Evolutionary conservation across 2,329 filamentous ascomycete species (phyloP), one percentile per base, ranked within the genome.

Genomic region (Zarea fungicola): DNA sequence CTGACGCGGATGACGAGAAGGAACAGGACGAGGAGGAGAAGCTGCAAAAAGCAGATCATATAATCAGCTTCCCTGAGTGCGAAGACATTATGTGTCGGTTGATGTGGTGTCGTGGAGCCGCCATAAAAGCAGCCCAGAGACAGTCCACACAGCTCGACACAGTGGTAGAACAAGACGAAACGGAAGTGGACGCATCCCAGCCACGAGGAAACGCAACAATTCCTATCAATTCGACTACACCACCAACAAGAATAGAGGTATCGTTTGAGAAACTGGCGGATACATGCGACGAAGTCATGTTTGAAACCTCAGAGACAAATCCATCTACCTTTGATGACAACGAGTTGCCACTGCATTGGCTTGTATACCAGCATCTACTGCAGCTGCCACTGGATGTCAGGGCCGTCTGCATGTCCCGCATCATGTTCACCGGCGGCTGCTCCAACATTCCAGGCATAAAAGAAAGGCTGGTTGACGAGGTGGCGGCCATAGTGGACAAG

Each of bases 361-460:
- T 97, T 8, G 73, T 95, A 3, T 95, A 95, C 66, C 78, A 80
- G 46, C 78, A 83, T 31, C 76, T 99, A 2, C 73, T 95, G 1
- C 76, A 81, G 7, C 73, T 96, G 1, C 87, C 90, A 0, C 70
- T 92, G 4, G 93, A 99, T 65, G 83, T 91, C 4, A 83, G 93
- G 21, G 84, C 87, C 1, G 69, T 85, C 5, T 96, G 92, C 65
- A 93, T 96, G 83, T 84, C 90, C 1, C 86, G 92, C 32, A 87
- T 97, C 39, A 74, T 96, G 14, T 87, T 99, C 60, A 85, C 85
- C 0, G 93, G 93, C 26, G 89, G 89, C 2, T 86, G 86, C 41
- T 83, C 89, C 6, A 78, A 78, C 22, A 82, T 96, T 8, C 78
- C 91, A 1, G 93, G 93, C 1, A 70, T 99, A 22, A 89, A 88